Evolutionary conservation across 345 rosid genomes (phyloP).

Genomic region (Reutealis trisperma): DNA sequence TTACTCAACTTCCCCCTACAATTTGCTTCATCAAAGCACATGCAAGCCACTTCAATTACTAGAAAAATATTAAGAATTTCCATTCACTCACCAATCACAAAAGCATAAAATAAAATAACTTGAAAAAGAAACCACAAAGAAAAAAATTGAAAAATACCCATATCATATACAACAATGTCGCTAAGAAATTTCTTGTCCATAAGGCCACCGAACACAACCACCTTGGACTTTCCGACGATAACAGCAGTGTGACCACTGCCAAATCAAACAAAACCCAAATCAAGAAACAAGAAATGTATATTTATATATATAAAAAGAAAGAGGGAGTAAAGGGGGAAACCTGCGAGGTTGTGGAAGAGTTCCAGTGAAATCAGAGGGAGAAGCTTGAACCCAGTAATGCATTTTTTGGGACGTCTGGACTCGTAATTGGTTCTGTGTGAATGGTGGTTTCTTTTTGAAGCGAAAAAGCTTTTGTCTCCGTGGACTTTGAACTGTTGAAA

Average conservation of each 20-base stretch:
- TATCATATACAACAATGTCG: constrained; percentile 73
- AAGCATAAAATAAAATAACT: background rate
- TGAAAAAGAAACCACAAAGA: background rate
- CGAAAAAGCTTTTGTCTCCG: background rate
- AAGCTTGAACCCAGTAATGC: constrained; percentile 93
- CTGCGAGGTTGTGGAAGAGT: constrained; percentile 86
- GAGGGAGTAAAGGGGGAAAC: constrained; percentile 18
- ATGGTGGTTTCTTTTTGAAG: background rate
- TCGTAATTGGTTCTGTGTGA: background rate
- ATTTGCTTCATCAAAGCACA: background rate
- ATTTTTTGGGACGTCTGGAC: constrained; percentile 21
- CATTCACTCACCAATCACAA: background rate
- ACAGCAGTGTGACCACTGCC: constrained; percentile 88
- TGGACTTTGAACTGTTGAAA: background rate
- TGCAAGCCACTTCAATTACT: background rate
- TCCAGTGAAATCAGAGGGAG: constrained; percentile 78
- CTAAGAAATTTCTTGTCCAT: constrained; percentile 74
- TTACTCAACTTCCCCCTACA: background rate
- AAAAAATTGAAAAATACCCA: constrained; percentile 43
- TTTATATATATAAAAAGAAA: background rate
- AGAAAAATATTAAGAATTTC: background rate
- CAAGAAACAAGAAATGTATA: background rate
- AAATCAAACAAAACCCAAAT: background rate
- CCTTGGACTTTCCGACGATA: constrained; percentile 74
- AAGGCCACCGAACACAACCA: constrained; percentile 86